Conservation (phyloP, 805 yeast genomes). For the Candida morakotiae region DNA sequence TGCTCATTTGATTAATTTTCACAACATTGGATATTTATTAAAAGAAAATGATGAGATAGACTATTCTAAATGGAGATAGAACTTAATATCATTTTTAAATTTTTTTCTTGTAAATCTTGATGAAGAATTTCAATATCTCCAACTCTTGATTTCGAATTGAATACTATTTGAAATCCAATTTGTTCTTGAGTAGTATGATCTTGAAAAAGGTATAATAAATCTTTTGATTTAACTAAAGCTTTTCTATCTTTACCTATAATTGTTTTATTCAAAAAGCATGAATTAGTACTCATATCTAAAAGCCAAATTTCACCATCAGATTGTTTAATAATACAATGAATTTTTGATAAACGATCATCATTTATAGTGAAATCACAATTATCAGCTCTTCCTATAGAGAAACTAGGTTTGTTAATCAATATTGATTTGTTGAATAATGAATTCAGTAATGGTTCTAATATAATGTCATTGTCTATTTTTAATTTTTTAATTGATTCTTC, state of each 20-base stretch:
- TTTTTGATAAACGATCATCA: conserved; percentile 78
- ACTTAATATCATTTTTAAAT: neutral
- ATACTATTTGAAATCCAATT: conserved; percentile 49
- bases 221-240: conserved; percentile 58
- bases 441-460: conserved; percentile 48
- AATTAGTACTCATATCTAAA: conserved; percentile 74
- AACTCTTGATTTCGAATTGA: conserved; percentile 38
- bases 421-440: conserved; percentile 47
- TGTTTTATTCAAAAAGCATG: conserved; percentile 64
- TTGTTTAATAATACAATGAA: conserved; percentile 69
- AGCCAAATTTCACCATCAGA: conserved; percentile 75
- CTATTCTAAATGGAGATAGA: conserved; percentile 5
- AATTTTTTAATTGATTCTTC: conserved; percentile 1
- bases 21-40: conserved; percentile 35
- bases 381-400: conserved; percentile 69
- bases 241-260: conserved; percentile 62
- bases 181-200: conserved; percentile 52
- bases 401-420: conserved; percentile 62
- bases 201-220: conserved; percentile 58
- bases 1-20: conserved; percentile 36
- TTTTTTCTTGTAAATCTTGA: conserved; percentile 2
- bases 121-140: conserved; percentile 1
- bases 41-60: conserved; percentile 2
- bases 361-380: conserved; percentile 57
- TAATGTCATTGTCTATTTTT: conserved; percentile 24